Evolutionary conservation across 2,329 filamentous ascomycete genomes (phyloP).

Genomic region (Endoconidiophora laricicola): DNA sequence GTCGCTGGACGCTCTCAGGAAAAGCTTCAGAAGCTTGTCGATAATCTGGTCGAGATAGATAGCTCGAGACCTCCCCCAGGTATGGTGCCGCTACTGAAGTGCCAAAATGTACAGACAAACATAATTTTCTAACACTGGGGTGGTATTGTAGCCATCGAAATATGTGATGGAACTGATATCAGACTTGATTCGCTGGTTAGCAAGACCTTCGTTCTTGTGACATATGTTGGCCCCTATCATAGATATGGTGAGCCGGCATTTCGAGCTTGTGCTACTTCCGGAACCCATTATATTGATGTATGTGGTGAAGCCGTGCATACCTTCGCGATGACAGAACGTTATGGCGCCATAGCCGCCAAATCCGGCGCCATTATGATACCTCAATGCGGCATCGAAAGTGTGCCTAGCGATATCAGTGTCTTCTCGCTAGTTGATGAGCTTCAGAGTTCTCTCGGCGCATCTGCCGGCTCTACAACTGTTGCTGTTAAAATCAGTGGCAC

Average conservation of each 20-base stretch:
- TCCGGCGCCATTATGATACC: conserved; percentile 44
- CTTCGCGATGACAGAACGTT: conserved; percentile 41
- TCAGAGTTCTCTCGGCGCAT: conserved; percentile 30
- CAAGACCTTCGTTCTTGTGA: conserved; percentile 40
- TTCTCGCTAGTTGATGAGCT: conserved; percentile 35
- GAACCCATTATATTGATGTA: conserved; percentile 48
- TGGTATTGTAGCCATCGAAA: conserved; percentile 29
- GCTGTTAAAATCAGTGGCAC: conserved; percentile 29
- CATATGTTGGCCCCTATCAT: conserved; percentile 42
- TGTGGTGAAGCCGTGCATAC: conserved; percentile 45
- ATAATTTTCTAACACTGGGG: background rate
- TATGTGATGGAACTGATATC: conserved; percentile 30
- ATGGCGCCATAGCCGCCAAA: conserved; percentile 33
- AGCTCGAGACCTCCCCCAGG: conserved; percentile 53
- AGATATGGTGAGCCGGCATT: conserved; percentile 41
- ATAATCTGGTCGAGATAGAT: conserved; percentile 49
- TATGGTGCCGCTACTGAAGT: conserved; percentile 21
- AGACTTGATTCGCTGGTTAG: conserved; percentile 30
- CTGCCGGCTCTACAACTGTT: conserved; percentile 37
- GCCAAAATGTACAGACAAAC: background rate
- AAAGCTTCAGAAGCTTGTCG: conserved; percentile 55
- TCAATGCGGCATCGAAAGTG: conserved; percentile 45
- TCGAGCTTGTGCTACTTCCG: conserved; percentile 42
- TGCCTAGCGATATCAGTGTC: conserved; percentile 41
- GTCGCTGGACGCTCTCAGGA: conserved; percentile 64